These are phyloP conservation scores for Apium graveolens DNA, from an alignment of 129 eudicot genomes.

Conservation along the genomic window DNA sequence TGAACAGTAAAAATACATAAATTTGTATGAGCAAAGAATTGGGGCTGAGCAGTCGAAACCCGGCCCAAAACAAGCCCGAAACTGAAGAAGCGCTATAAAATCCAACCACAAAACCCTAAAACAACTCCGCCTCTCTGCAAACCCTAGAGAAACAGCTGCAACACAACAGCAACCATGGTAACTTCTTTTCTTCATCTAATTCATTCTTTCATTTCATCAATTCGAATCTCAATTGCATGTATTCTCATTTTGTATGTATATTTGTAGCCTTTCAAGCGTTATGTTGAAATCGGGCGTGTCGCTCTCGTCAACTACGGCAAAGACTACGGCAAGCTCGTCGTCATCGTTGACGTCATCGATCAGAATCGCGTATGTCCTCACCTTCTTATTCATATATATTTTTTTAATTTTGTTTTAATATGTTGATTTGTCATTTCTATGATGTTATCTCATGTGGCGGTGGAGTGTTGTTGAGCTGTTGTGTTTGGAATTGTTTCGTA, in stretches of 20 bases:
- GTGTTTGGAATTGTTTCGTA: background rate
- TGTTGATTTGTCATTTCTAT: background rate
- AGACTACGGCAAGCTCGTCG: conserved; percentile 80
- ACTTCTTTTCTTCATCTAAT: background rate
- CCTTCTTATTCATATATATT: background rate
- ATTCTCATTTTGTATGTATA: background rate
- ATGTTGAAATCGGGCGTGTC: conserved; percentile 80
- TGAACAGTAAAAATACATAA: no score
- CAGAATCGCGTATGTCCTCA: conserved; percentile 53
- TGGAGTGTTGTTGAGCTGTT: background rate
- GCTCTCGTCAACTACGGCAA: conserved; percentile 77
- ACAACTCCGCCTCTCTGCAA: background rate
- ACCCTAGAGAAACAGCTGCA: background rate
- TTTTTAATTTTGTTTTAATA: background rate
- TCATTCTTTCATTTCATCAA: background rate
- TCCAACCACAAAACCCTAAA: background rate
- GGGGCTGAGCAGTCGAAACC: background rate
- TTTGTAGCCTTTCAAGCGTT: conserved; percentile 85
- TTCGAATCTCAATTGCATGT: background rate
- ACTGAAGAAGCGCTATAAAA: background rate
- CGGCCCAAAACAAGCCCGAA: background rate
- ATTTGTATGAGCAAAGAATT: background rate
- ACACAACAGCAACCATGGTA: conserved; percentile 2
- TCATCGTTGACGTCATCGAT: conserved; percentile 83
- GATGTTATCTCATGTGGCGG: background rate